Evolutionary conservation across 2,329 filamentous ascomycete species (phyloP).

Genomic region (Fusarium nisikadoi): DNA sequence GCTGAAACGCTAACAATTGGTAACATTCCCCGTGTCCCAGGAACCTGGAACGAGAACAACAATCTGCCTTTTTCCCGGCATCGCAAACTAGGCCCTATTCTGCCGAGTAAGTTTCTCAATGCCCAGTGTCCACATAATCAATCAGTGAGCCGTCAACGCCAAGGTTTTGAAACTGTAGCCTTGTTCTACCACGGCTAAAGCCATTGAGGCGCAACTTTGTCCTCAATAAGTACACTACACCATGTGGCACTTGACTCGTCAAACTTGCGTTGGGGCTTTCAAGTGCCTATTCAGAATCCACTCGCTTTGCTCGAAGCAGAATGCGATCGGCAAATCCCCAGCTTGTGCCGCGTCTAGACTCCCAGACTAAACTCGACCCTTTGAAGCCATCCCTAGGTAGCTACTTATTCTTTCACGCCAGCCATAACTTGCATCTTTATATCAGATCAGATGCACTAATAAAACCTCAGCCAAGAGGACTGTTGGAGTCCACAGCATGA

Average conservation of each 20-base stretch:
- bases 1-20: neutral
- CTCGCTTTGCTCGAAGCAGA: slow-evolving; percentile 12
- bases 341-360: slow-evolving; percentile 20
- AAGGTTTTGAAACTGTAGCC: slow-evolving; percentile 7
- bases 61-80: neutral
- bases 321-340: slow-evolving; percentile 19
- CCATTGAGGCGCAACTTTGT: slow-evolving; percentile 2
- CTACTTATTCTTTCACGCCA: neutral
- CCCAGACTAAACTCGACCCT: neutral
- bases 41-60: slow-evolving; percentile 11
- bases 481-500: slow-evolving; percentile 9
- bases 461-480: slow-evolving; percentile 13
- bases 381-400: slow-evolving; percentile 3
- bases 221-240: neutral
- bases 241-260: slow-evolving; percentile 30
- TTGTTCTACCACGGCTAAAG: slow-evolving; percentile 2
- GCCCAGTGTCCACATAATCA: neutral
- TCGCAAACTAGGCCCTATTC: slow-evolving; percentile 1
- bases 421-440: neutral
- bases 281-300: slow-evolving; percentile 21
- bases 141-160: neutral
- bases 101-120: neutral
- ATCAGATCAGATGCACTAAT: slow-evolving; percentile 1
- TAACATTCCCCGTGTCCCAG: slow-evolving; percentile 30
- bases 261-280: neutral